Evolutionary conservation across 352 stramenopile species (phyloP).

Genomic region (Bremia lactucae): DNA sequence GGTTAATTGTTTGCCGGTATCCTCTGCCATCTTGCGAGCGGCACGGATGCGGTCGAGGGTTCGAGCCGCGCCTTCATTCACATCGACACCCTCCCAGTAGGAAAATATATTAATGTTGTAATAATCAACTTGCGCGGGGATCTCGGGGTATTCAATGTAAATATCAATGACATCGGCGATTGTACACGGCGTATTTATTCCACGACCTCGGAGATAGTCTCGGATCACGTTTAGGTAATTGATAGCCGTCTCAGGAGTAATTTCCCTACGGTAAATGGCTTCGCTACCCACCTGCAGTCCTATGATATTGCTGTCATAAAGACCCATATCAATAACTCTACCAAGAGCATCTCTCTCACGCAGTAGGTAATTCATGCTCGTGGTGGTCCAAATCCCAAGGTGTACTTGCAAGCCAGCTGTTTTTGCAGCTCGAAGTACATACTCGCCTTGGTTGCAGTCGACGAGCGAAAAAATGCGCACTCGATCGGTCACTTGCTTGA

Average conservation of each 20-base stretch:
- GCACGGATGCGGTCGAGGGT: slow-evolving; percentile 46
- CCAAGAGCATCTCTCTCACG: slow-evolving; percentile 35
- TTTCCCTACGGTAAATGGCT: slow-evolving; percentile 53
- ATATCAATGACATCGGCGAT: slow-evolving; percentile 63
- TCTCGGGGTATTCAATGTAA: slow-evolving; percentile 41
- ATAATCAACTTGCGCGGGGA: slow-evolving; percentile 54
- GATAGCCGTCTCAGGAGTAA: slow-evolving; percentile 34
- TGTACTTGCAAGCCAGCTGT: slow-evolving; percentile 35
- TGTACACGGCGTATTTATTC: slow-evolving; percentile 40
- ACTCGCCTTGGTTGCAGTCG: slow-evolving; percentile 36
- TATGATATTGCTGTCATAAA: slow-evolving; percentile 42
- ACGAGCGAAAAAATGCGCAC: slow-evolving; percentile 61
- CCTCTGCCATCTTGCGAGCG: slow-evolving; percentile 27
- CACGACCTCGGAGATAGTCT: slow-evolving; percentile 23
- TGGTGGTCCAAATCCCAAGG: slow-evolving; percentile 54
- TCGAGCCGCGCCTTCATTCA: slow-evolving; percentile 31
- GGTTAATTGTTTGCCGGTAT: slow-evolving; percentile 43
- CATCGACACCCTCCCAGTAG: slow-evolving; percentile 47
- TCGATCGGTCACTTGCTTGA: slow-evolving; percentile 34
- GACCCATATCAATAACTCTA: slow-evolving; percentile 23
- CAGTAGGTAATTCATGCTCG: slow-evolving; percentile 25
- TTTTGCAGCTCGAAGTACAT: slow-evolving; percentile 40
- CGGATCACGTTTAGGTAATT: slow-evolving; percentile 46
- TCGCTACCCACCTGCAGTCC: slow-evolving; percentile 53
- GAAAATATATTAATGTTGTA: slow-evolving; percentile 70